Conservation (phyloP, 2,329 filamentous ascomycete genomes). For the Colletotrichum magnum region DNA sequence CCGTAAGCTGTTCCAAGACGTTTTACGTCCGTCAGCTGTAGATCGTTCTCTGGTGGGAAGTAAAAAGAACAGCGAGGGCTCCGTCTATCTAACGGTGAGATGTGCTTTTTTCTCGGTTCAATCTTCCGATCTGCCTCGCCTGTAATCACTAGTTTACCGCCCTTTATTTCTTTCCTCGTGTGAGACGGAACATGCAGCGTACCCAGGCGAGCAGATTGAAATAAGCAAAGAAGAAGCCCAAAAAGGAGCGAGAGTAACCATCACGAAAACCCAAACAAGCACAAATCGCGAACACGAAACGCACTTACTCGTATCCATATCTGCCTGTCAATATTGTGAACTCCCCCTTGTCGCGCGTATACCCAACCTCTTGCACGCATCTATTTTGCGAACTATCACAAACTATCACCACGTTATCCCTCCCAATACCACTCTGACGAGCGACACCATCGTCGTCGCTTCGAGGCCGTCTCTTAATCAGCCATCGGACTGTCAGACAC, state of each 20-base stretch:
- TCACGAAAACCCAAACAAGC: neutral
- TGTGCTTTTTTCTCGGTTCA: neutral
- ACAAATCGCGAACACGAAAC: neutral
- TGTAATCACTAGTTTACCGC: neutral
- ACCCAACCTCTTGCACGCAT: neutral
- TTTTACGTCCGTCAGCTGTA: neutral
- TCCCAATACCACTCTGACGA: constrained; percentile 10
- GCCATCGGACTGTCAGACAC: constrained; percentile 15
- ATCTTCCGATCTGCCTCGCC: neutral
- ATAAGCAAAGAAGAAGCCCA: constrained; percentile 3
- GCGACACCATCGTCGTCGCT: neutral
- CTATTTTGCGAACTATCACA: neutral
- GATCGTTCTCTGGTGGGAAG: neutral
- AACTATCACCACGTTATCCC: neutral
- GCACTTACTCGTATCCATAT: neutral
- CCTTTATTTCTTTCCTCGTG: neutral
- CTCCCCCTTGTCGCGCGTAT: neutral
- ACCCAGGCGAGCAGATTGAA: neutral
- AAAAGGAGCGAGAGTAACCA: neutral
- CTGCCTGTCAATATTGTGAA: neutral
- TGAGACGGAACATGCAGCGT: constrained; percentile 11
- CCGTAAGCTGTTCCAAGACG: neutral
- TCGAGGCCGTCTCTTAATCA: neutral
- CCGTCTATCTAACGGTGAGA: neutral
- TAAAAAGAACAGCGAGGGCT: neutral